Evolutionary conservation across 805 yeast genomes (phyloP).

Genomic region (Candida broadrunensis): DNA sequence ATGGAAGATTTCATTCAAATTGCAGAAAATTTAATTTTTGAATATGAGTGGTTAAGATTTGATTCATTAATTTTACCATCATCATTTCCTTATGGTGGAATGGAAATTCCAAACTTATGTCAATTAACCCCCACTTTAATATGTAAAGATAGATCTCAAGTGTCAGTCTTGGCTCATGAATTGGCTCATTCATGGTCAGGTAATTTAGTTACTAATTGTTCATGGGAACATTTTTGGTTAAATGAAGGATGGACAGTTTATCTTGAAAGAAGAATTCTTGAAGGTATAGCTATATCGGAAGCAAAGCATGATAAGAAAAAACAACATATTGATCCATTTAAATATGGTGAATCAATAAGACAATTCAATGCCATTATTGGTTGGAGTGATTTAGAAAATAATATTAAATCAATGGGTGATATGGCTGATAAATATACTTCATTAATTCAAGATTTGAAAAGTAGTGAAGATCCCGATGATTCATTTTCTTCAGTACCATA

Average conservation of each 20-base stretch:
- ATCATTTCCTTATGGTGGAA: slow-evolving; percentile 85
- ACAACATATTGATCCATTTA: slow-evolving; percentile 4
- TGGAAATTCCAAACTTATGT: slow-evolving; percentile 91
- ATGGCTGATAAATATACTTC: slow-evolving; percentile 50
- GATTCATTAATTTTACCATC: slow-evolving; percentile 79
- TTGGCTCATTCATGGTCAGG: slow-evolving; percentile 94
- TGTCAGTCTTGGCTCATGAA: slow-evolving; percentile 90
- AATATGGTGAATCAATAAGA: slow-evolving; percentile 71
- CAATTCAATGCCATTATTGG: slow-evolving; percentile 85
- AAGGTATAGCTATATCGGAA: slow-evolving; percentile 37
- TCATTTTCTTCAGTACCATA: slow-evolving; percentile 86
- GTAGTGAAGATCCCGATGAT: slow-evolving; percentile 80
- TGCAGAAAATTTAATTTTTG: slow-evolving; percentile 73
- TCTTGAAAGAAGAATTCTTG: slow-evolving; percentile 79
- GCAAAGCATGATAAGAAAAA: slow-evolving; percentile 1
- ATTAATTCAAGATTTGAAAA: slow-evolving; percentile 69
- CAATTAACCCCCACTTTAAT: slow-evolving; percentile 88
- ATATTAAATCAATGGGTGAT: slow-evolving; percentile 64
- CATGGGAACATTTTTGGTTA: slow-evolving; percentile 94
- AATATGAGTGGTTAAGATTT: slow-evolving; percentile 82
- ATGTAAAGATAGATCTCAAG: slow-evolving; percentile 80
- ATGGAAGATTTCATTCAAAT: slow-evolving; percentile 74
- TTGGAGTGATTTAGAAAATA: slow-evolving; percentile 74
- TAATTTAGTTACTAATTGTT: slow-evolving; percentile 82
- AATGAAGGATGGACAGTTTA: slow-evolving; percentile 97